phyloP scores from a whole-genome alignment of 441 rosid genomes.

The Rhodomyrtus psidioides region DNA sequence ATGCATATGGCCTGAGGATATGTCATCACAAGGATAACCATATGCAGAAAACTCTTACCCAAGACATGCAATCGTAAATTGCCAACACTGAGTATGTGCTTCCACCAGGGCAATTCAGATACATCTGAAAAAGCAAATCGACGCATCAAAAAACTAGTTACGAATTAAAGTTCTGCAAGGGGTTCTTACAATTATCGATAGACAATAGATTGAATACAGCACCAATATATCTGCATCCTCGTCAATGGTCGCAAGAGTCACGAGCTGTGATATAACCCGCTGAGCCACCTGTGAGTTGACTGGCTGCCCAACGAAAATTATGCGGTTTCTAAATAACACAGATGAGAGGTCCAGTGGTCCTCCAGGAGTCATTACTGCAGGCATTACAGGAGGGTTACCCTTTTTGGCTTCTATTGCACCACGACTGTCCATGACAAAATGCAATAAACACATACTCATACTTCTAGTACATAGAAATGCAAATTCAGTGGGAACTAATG shows the following conservation, averaged over 20 bases:
- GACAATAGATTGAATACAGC: slow-evolving; percentile 3
- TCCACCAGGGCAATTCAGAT: slow-evolving; percentile 93
- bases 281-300: slow-evolving; percentile 81
- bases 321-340: slow-evolving; percentile 72
- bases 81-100: slow-evolving; percentile 82
- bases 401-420: slow-evolving; percentile 41
- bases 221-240: slow-evolving; percentile 86
- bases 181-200: neutral
- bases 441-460: neutral
- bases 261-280: slow-evolving; percentile 83
- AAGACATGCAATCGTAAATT: slow-evolving; percentile 88
- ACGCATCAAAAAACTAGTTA: slow-evolving; percentile 3
- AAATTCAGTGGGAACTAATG: neutral
- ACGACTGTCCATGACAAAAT: slow-evolving; percentile 19
- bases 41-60: slow-evolving; percentile 41
- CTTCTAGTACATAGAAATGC: neutral
- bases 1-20: neutral
- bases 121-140: slow-evolving; percentile 37
- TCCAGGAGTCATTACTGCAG: slow-evolving; percentile 81
- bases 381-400: slow-evolving; percentile 84
- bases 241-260: slow-evolving; percentile 73
- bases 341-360: slow-evolving; percentile 80
- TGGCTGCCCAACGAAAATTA: slow-evolving; percentile 83
- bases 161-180: neutral
- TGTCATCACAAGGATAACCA: neutral